phyloP scores from a whole-genome alignment of 805 yeast genomes.

The Ogataea zsoltii region DNA sequence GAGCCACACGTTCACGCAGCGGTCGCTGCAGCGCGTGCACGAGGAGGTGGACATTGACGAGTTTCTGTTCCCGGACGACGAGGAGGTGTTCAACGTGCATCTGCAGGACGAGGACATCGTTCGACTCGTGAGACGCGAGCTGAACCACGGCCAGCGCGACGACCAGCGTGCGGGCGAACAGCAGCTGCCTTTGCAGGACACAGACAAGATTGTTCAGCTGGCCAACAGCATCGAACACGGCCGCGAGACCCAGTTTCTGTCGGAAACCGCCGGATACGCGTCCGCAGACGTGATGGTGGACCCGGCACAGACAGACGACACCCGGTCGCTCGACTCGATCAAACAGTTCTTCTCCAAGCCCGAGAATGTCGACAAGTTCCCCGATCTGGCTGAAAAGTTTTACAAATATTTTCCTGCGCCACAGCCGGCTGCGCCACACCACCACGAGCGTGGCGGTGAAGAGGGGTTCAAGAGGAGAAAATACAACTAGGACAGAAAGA shows the following conservation, averaged over 20 bases:
- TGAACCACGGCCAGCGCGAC: not conserved
- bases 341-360: conserved; percentile 15
- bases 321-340: conserved; percentile 15
- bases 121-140: conserved; percentile 25
- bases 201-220: conserved; percentile 9
- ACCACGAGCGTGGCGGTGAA: conserved; percentile 10
- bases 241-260: not conserved
- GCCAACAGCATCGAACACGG: conserved; percentile 6
- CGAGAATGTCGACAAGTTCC: conserved; percentile 18
- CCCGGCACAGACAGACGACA: conserved; percentile 12
- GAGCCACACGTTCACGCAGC: conserved; percentile 7
- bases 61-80: conserved; percentile 39
- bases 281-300: not conserved
- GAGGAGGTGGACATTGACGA: conserved; percentile 28
- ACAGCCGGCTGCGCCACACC: conserved; percentile 8
- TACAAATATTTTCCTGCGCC: conserved; percentile 17
- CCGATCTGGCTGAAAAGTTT: conserved; percentile 22
- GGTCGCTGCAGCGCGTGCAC: conserved; percentile 6
- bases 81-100: conserved; percentile 33
- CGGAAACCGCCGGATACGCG: not conserved
- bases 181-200: conserved; percentile 7
- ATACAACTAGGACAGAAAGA: too few relatives aligned
- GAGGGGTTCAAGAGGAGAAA: not conserved
- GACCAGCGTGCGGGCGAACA: too few relatives aligned
- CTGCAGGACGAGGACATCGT: conserved; percentile 38